phyloP scores from a whole-genome alignment of 2,329 filamentous ascomycete genomes.

The Trichophyton schoenleinii region DNA sequence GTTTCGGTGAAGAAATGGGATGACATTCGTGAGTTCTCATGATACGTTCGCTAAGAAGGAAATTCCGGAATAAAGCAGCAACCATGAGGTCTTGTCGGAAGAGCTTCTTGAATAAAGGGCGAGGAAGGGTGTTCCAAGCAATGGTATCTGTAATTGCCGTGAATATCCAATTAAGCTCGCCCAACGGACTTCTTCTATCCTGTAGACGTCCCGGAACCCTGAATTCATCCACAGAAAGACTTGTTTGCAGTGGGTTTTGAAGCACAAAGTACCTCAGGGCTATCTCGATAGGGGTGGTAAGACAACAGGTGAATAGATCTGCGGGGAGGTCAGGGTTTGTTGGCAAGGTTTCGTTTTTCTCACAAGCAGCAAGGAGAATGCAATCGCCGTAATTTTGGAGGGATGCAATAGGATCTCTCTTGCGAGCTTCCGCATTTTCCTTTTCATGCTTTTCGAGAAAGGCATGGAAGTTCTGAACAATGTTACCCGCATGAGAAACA shows the following conservation, averaged over 20 bases:
- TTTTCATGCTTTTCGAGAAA: conserved; percentile 91
- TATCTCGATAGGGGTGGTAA: conserved; percentile 96
- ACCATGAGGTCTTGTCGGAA: conserved; percentile 98
- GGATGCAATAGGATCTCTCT: conserved; percentile 58
- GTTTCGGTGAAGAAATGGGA: conserved; percentile 75
- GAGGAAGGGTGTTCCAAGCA: conserved; percentile 88
- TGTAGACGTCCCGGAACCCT: conserved; percentile 84
- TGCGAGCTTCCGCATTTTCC: conserved; percentile 65
- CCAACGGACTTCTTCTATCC: conserved; percentile 82
- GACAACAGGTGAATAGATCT: conserved; percentile 87
- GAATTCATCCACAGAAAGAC: conserved; percentile 66
- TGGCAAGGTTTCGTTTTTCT: conserved; percentile 79
- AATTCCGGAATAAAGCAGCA: conserved; percentile 93
- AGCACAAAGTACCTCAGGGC: conserved; percentile 92
- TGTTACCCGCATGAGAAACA: conserved; percentile 91
- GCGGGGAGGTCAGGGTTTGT: conserved; percentile 89
- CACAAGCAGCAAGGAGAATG: conserved; percentile 87
- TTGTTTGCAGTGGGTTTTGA: conserved; percentile 63
- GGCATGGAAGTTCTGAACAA: conserved; percentile 84
- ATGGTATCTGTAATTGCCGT: conserved; percentile 98
- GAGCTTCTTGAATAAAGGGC: conserved; percentile 86
- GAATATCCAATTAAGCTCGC: conserved; percentile 98
- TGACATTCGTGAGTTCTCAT: conserved; percentile 96
- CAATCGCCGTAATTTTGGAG: conserved; percentile 61
- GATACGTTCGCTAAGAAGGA: conserved; percentile 82